These are phyloP conservation scores for Hypsizygus ulmarius DNA, from an alignment of 1,284 basidiomycete species.

Conservation along the genomic window DNA sequence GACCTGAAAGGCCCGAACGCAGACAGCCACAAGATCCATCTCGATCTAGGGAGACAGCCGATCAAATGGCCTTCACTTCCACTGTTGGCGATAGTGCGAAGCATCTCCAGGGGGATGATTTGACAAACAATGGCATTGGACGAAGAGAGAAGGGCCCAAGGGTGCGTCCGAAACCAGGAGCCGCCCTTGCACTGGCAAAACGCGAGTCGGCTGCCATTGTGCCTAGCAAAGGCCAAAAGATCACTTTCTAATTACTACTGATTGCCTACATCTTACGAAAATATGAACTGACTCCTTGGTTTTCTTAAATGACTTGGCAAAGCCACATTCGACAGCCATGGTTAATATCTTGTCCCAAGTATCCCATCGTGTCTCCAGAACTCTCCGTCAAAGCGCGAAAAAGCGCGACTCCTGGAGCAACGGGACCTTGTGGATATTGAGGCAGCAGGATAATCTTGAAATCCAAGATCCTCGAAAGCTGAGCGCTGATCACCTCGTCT, in stretches of 20 bases:
- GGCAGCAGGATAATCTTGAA: too few species aligned
- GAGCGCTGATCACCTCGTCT: too few species aligned
- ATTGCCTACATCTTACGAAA: neutral
- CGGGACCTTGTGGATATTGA: too few species aligned
- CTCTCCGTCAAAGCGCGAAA: too few species aligned
- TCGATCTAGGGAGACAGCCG: slow-evolving; percentile 2
- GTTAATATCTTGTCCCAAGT: neutral
- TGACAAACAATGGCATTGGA: slow-evolving; percentile 15
- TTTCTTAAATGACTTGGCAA: neutral
- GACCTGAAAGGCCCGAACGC: slow-evolving; percentile 11
- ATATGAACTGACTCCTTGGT: neutral
- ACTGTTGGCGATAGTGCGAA: slow-evolving; percentile 7
- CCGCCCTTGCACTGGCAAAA: slow-evolving; percentile 85
- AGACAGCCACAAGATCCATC: slow-evolving; percentile 6
- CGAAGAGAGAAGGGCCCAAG: slow-evolving; percentile 30
- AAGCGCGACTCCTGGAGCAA: too few species aligned
- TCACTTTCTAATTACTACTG: slow-evolving; percentile 55
- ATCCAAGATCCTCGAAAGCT: too few species aligned
- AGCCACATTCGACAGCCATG: neutral
- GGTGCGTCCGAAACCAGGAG: slow-evolving; percentile 78
- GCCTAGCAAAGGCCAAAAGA: slow-evolving; percentile 77
- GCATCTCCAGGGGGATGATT: slow-evolving; percentile 10
- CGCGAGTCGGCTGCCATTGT: slow-evolving; percentile 86
- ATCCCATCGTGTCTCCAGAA: too few species aligned
- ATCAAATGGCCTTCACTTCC: slow-evolving; percentile 3